Evolutionary conservation across 805 yeast species (phyloP), one percentile per base, ranked within the genome.

Genomic region (Cyberlindnera sargentensis): DNA sequence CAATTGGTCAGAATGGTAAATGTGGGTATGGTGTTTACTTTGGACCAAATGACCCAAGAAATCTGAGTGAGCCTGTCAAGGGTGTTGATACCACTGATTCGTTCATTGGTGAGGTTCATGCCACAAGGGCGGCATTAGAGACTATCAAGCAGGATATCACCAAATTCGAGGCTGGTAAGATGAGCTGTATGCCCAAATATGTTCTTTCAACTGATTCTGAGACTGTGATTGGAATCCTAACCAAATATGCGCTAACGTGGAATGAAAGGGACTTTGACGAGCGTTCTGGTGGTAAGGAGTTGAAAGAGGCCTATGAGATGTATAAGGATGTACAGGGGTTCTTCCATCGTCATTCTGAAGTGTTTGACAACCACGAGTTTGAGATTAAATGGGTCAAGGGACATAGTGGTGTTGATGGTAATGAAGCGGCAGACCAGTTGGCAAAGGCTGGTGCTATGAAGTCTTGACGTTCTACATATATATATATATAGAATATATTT

Each of bases 1-100:
- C 33, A 8, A 69, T 80, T 8, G 72, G 75, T 8, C 8, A 29
- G 4, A 82, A 83, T 52, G 89, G 88, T 1, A 64, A 55, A 23
- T 80, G 82, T 0, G 96, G 97, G 0, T 79, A 75, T 54, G 97
- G 96, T 25, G 84, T 84, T 0, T 87, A 66, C 58, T 86, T 73
- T 58, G 90, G 88, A 0, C 64, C 51, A 0, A 55, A 61, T 31
- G 83, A 80, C 53, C 46, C 69, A 2, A 61, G 83, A 37, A 84
- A 84, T 57, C 64, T 69, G 8, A 67, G 82, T 0, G 76, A 68
- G 5, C 76, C 82, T 0, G 65, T 87, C 26, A 35, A n/a, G 2
- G 70, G 67, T 2, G 60, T 58, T 3, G 11, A 27, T 3, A 55
- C 55, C 3, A 88, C 81, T 31, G 86, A 95, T 1, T 89, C 88